These are phyloP conservation scores for Blastobotrys parvus DNA, from an alignment of 805 yeast species.

Conservation along the genomic window DNA sequence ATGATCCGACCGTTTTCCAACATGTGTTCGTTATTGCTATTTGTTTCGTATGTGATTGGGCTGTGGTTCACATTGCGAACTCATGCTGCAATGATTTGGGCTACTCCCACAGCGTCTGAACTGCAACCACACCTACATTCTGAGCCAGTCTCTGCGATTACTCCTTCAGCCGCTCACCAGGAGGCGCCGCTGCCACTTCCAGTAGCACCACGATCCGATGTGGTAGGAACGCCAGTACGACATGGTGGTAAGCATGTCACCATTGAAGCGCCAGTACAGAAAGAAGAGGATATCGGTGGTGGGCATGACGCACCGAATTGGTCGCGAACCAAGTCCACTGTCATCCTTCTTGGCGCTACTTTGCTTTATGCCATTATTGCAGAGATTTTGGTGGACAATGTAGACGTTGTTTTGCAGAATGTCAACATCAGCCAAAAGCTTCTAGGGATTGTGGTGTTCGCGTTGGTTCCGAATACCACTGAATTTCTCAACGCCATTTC, in stretches of 20 bases:
- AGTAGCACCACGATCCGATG: too few relatives aligned
- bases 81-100: conserved; percentile 96
- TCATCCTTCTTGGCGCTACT: conserved; percentile 77
- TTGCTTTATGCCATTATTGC: conserved; percentile 86
- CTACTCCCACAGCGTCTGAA: conserved; percentile 45
- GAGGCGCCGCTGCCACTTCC: too few relatives aligned
- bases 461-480: conserved; percentile 93
- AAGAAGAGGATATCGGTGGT: conserved; percentile 28
- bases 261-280: conserved; percentile 2
- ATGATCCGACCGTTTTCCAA: conserved; percentile 78
- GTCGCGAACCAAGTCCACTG: conserved; percentile 78
- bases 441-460: conserved; percentile 88
- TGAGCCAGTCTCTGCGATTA: neutral
- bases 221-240: neutral
- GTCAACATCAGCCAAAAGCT: conserved; percentile 86
- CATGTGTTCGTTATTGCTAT: conserved; percentile 70
- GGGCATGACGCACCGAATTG: conserved; percentile 98
- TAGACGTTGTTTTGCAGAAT: conserved; percentile 71
- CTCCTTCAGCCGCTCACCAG: neutral
- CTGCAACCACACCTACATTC: conserved; percentile 5
- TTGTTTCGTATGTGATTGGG: conserved; percentile 81
- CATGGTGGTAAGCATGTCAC: conserved; percentile 3
- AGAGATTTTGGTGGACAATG: conserved; percentile 86
- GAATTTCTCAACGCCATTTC: conserved; percentile 96
- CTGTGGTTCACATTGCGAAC: conserved; percentile 88